Conservation (phyloP, 768 basidiomycete genomes). For the Harrya chromipes region DNA sequence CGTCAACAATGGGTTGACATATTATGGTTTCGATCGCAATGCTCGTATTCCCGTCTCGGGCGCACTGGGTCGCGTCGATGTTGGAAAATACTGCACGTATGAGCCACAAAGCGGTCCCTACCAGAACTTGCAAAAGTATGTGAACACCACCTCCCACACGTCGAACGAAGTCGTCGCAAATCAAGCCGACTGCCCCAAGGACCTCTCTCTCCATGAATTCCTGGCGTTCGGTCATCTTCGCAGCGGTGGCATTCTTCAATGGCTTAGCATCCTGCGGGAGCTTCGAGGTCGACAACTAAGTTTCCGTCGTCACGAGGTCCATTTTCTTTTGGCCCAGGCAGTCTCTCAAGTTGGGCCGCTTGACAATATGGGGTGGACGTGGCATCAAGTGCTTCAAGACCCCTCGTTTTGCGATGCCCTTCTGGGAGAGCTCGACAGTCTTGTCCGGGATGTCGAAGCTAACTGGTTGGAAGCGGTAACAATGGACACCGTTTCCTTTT, state of each 20-base stretch:
- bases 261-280: conserved; percentile 47
- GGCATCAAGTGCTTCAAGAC: conserved; percentile 38
- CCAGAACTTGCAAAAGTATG: conserved; percentile 33
- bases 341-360: conserved; percentile 39
- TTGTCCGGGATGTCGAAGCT: conserved; percentile 31
- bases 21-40: conserved; percentile 27
- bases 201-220: conserved; percentile 43
- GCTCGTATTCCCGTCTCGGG: conserved; percentile 7
- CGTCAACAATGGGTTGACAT: conserved; percentile 31
- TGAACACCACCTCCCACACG: conserved; percentile 34
- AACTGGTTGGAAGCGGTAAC: conserved; percentile 40
- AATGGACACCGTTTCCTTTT: conserved; percentile 30
- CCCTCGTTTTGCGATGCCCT: conserved; percentile 34
- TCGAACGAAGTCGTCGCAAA: conserved; percentile 41
- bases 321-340: conserved; percentile 42
- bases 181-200: conserved; percentile 39
- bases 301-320: conserved; percentile 39
- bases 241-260: conserved; percentile 44
- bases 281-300: conserved; percentile 36
- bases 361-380: conserved; percentile 22
- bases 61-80: conserved; percentile 9
- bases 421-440: conserved; percentile 31
- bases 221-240: conserved; percentile 43
- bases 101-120: conserved; percentile 34
- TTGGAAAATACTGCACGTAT: conserved; percentile 28